A percentile compares a stretch with the other conserved stretches of the same genome.
These are phyloP conservation scores for Breviolum minutum DNA, from an alignment of 73 alveolate species.

Conservation along the genomic window DNA sequence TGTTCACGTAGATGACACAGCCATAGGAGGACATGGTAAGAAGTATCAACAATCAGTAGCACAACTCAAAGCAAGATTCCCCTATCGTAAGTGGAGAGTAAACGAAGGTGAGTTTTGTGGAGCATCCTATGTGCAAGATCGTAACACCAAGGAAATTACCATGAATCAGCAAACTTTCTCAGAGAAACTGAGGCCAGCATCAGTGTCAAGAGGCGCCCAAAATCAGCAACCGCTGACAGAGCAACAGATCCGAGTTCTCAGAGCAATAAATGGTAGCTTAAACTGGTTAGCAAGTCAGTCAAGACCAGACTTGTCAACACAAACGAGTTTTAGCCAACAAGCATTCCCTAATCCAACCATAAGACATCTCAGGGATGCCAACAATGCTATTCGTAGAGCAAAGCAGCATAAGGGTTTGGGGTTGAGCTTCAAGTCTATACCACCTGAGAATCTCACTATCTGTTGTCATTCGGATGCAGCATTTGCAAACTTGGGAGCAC, in stretches of 20 bases:
- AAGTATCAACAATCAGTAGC: not conserved
- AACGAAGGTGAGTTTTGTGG: constrained; percentile 13
- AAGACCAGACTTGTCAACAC: constrained; percentile 1
- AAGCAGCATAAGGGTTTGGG: not conserved
- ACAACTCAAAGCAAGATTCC: not conserved
- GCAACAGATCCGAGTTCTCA: not conserved
- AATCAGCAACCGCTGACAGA: no score
- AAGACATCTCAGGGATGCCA: not conserved
- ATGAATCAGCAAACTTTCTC: not conserved
- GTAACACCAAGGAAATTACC: not conserved
- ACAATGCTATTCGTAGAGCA: not conserved
- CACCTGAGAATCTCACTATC: not conserved
- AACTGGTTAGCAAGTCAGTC: constrained; percentile 32
- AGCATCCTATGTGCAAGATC: not conserved
- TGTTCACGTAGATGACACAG: constrained; percentile 32
- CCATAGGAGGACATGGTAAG: not conserved
- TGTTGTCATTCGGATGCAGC: constrained; percentile 14
- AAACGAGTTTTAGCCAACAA: constrained; percentile 1
- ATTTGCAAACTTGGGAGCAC: constrained; percentile 8
- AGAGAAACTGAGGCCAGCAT: not conserved
- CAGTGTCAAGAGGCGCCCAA: not conserved
- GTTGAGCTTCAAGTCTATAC: not conserved
- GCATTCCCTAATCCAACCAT: not conserved
- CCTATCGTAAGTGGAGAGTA: constrained; percentile 31
- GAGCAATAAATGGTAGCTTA: constrained; percentile 1